Base-by-base conservation (phyloP, 2,329 filamentous ascomycete genomes). In the Xylaria sp. region DNA sequence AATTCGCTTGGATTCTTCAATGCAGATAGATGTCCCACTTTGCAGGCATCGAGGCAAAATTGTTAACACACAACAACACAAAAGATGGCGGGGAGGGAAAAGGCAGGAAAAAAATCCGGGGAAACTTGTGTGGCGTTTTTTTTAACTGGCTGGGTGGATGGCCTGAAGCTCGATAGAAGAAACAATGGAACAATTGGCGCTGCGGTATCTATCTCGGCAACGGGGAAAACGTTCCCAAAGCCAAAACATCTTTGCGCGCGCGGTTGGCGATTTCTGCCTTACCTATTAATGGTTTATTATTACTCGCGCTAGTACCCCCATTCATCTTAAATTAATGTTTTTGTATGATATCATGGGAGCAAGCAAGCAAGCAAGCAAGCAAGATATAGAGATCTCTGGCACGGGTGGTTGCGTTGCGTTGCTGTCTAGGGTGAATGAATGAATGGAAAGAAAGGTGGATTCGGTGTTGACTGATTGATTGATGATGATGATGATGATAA, bases 301-400 rank as follows among this genome's bases (percentile, higher is more conserved):
- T 6, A 40, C 59, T 53, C 26, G 42, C 51, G 44, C 36, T 59
- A 38, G 42, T 44, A 11, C 40, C 53, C 31, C 31, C 33, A 3
- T 9, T 33, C 33, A 6, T 63, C 59, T 59, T 46, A 33, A 33
- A 6, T n/a, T 59, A 59, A 63, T 63, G 40, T 13, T 46, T 42
- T 63, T 46, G 42, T 23, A 63, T 54, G 53, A 63, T 66, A 65
- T 48, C 7, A 31, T 56, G 40, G 33, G 15, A 26, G 49, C 10
- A 51, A 46, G 6, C 46, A 13, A 56, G 49, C 10, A 51, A 46
- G 6, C 46, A 13, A 56, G 3, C 4, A 20, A 51, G 31, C 23
- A 23, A 23, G 23, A 23, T 23, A 61, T 23, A 17, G n/a, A 42
- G 20, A 46, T 46, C 28, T 57, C n/a, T 4, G 31, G 36, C 28